Percentiles rank a stretch among this genome's conserved stretches.
These are phyloP conservation scores for Podospora appendiculata DNA, from an alignment of 495 filamentous ascomycete genomes.

Conservation along the genomic window DNA sequence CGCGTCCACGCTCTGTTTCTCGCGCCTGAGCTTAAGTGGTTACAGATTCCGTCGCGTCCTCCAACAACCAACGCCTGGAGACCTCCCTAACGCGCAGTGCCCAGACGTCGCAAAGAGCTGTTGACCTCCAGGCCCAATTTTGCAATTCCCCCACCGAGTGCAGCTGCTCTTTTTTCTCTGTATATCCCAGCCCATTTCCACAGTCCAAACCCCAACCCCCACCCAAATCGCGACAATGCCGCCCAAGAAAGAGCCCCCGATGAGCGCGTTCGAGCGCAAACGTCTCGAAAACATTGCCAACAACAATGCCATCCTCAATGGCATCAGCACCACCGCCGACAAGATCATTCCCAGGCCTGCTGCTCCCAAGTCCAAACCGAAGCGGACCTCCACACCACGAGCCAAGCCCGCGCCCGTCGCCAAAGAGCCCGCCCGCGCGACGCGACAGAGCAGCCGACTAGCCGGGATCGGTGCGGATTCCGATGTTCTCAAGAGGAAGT, in stretches of 20 bases:
- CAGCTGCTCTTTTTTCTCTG: not conserved
- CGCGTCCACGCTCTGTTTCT: not conserved
- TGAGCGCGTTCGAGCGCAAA: slow-evolving; percentile 48
- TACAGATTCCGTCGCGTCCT: no score
- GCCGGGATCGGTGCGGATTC: slow-evolving; percentile 50
- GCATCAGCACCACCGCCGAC: slow-evolving; percentile 23
- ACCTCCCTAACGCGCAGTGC: no score
- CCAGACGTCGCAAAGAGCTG: no score
- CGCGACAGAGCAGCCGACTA: slow-evolving; percentile 45
- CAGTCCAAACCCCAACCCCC: not conserved
- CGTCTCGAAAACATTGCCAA: slow-evolving; percentile 48
- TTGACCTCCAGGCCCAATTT: no score
- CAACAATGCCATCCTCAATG: slow-evolving; percentile 46
- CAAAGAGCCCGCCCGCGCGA: slow-evolving; percentile 25
- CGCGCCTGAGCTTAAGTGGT: no score
- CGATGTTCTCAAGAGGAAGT: slow-evolving; percentile 70
- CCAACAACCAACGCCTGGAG: no score
- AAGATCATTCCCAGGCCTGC: slow-evolving; percentile 25
- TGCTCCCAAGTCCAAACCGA: slow-evolving; percentile 18
- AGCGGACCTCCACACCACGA: slow-evolving; percentile 13
- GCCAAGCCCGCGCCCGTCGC: slow-evolving; percentile 20
- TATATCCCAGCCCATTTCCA: not conserved
- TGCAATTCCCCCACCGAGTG: no score
- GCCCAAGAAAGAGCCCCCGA: slow-evolving; percentile 20
- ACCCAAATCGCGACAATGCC: slow-evolving; percentile 8